Evolutionary conservation across 2,329 filamentous ascomycete species (phyloP), one percentile per base, ranked within the genome.

Genomic region (Fusarium coffeatum): DNA sequence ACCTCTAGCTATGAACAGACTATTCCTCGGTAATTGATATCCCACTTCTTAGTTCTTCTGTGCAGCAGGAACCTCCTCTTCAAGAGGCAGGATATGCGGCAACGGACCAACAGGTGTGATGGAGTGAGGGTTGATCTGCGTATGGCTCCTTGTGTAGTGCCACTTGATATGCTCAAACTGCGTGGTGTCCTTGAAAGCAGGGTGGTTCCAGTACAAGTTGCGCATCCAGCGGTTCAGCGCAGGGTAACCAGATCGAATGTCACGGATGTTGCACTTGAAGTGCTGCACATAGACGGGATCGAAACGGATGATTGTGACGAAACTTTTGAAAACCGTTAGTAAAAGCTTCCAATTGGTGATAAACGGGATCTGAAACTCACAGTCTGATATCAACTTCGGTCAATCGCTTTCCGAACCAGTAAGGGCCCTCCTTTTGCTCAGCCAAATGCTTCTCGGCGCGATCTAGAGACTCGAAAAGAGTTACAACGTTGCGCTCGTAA

Each of bases 81-180:
- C 91, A 74, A 92, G 82, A 7, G 87, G 88, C 80, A 98, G 75
- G 67, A 99, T 91, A 81, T 97, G 87, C 41, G 94, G 94, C 76
- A 93, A 74, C 8, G 96, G 95, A 0, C 95, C 95, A 18, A 97
- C 77, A 2, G 95, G 94, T 25, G 93, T 95, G 77, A 99, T 97
- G 41, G 85, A 83, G 51, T 83, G 80, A 18, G 89, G 89, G 80
- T 92, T 92, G 77, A 92, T 90, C 82, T 91, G 86, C 12, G 84
- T 84, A 75, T 89, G 87, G 71, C 86, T 89, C 73, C 85, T 83
- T 64, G 87, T 88, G 78, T 88, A 89, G 78, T 90, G 89, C 79
- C 84, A 91, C 88, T 97, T 98, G 83, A 98, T 98, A 82, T 99
- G 96, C 79, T 97, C 88, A 79, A 97, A 97, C 80, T 98, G 88